A percentile compares a stretch with the other conserved stretches of the same genome.
Evolutionary conservation across 106 monocot species (phyloP).

Genomic region (Chionographis japonica): DNA sequence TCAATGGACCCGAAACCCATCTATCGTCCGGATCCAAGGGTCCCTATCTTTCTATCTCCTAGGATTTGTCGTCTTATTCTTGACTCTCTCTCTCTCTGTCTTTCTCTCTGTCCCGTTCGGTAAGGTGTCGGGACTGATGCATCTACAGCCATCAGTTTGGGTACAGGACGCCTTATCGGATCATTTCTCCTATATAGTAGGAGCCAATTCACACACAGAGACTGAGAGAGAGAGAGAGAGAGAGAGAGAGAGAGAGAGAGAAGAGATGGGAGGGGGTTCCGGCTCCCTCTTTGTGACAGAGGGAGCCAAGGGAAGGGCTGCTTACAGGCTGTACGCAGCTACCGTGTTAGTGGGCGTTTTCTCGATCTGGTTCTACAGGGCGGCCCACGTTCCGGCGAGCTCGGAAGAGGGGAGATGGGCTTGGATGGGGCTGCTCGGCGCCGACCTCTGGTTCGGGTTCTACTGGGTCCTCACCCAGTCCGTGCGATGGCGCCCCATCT

Average conservation of each 20-base stretch:
- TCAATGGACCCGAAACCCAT: too few species aligned
- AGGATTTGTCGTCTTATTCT: too few species aligned
- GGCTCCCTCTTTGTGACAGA: conserved; percentile 18
- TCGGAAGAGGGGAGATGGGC: conserved; percentile 15
- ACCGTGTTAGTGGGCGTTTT: conserved; percentile 25
- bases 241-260: conserved; percentile 1
- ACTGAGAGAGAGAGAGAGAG: conserved; percentile 6
- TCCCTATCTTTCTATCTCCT: too few species aligned
- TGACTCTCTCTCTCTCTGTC: too few species aligned
- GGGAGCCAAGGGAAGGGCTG: conserved; percentile 16
- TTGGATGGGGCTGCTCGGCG: conserved; percentile 31
- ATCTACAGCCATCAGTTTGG: too few species aligned
- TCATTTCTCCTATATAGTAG: too few species aligned
- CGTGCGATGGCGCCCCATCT: conserved; percentile 30
- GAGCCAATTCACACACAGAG: not conserved
- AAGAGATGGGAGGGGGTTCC: not conserved
- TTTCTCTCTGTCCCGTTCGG: too few species aligned
- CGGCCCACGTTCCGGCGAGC: conserved; percentile 12
- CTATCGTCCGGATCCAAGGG: too few species aligned
- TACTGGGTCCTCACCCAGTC: conserved; percentile 46
- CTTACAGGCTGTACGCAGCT: conserved; percentile 24
- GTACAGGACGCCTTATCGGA: too few species aligned
- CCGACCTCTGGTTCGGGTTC: conserved; percentile 52
- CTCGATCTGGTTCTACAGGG: conserved; percentile 41
- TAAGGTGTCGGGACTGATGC: too few species aligned